phyloP scores from a whole-genome alignment of 306 rosid species.

The Ochetophila trinervis region DNA sequence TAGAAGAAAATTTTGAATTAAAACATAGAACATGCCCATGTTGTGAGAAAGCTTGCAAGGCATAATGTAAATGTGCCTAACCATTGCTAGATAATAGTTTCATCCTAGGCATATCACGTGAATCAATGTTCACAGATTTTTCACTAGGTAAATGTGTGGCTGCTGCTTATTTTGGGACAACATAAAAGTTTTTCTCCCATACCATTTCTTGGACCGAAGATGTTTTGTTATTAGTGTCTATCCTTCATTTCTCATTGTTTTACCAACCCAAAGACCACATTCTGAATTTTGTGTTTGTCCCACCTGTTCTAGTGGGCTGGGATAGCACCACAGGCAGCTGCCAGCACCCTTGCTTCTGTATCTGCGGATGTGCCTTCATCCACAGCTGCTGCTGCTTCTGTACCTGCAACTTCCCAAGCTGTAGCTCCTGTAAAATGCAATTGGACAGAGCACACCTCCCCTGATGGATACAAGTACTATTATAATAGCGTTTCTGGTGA shows the following conservation, averaged over 20 bases:
- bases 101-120: too few relatives aligned
- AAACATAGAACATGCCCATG: too few relatives aligned
- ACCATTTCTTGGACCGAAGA: neutral
- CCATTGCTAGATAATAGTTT: too few relatives aligned
- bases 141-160: too few relatives aligned
- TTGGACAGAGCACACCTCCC: constrained; percentile 96
- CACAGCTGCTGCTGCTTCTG: constrained; percentile 44
- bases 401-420: constrained; percentile 41
- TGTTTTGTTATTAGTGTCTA: neutral
- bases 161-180: too few relatives aligned
- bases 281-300: constrained; percentile 27
- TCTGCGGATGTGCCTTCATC: constrained; percentile 56
- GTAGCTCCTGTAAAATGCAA: constrained; percentile 46
- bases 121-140: too few relatives aligned
- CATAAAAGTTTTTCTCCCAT: too few relatives aligned
- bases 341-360: constrained; percentile 40
- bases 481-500: constrained; percentile 63
- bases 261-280: constrained; percentile 9
- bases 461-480: constrained; percentile 68
- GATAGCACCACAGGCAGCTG: constrained; percentile 35
- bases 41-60: too few relatives aligned
- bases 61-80: too few relatives aligned
- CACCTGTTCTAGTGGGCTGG: constrained; percentile 67
- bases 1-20: too few relatives aligned
- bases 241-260: constrained; percentile 11